A percentile compares a stretch with the other conserved stretches of the same genome.
These are phyloP conservation scores for Kewa caespitosa DNA, from an alignment of 179 eudicot species.

Conservation along the genomic window DNA sequence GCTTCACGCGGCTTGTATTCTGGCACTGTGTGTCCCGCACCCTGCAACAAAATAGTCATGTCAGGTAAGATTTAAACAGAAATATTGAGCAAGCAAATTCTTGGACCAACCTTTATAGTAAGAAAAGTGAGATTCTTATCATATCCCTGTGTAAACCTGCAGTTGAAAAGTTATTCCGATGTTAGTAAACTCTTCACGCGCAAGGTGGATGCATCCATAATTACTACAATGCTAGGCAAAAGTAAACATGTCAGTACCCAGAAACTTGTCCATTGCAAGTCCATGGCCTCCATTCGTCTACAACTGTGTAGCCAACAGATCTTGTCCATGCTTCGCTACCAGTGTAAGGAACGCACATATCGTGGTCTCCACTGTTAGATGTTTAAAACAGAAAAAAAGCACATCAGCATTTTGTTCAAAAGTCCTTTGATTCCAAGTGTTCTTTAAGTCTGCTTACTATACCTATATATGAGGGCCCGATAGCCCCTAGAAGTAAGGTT, in stretches of 20 bases:
- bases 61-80: not conserved
- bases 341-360: slow-evolving; percentile 80
- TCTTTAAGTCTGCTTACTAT: not conserved
- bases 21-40: slow-evolving; percentile 34
- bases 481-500: slow-evolving; percentile 75
- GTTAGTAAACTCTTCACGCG: too few species aligned
- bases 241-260: too few species aligned
- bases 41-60: slow-evolving; percentile 13
- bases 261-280: slow-evolving; percentile 51
- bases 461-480: slow-evolving; percentile 91
- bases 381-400: slow-evolving; percentile 27
- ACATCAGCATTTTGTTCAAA: not conserved
- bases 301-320: slow-evolving; percentile 60
- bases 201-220: too few species aligned
- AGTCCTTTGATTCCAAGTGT: not conserved
- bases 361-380: slow-evolving; percentile 73
- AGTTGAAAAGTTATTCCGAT: too few species aligned
- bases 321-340: slow-evolving; percentile 80
- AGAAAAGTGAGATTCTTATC: slow-evolving; percentile 73
- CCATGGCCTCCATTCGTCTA: slow-evolving; percentile 82
- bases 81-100: not conserved
- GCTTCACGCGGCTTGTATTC: slow-evolving; percentile 36
- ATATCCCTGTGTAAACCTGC: slow-evolving; percentile 70
- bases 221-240: too few species aligned
- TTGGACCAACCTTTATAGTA: slow-evolving; percentile 62